Base-by-base conservation (phyloP, 371 early-diverging fungal species). In the Mucor sp. region DNA sequence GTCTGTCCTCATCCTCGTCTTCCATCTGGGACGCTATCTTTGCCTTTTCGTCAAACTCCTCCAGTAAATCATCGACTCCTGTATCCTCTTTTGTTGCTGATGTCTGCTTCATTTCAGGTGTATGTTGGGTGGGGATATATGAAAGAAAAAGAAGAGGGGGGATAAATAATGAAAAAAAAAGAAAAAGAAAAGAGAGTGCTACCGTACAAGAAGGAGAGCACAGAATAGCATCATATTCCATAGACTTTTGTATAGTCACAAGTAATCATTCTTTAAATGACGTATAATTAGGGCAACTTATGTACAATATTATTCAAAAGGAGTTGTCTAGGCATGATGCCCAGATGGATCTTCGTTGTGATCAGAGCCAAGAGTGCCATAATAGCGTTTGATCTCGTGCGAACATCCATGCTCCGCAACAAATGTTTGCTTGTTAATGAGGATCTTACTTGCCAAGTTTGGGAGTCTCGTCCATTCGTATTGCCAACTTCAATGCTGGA, bases 41-140 rank as follows among this genome's bases (percentile, higher is more conserved):
- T 19, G 65, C 56, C 53, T 74, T 74, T 56, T 74, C 74, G 62
- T 74, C 70, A 67, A 70, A 70, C 37, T 74, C 74, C 28, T 74
- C 74, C 47, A 61, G 25, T 17, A 74, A 28, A 15, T 63, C 62
- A 35, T 67, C 68, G 25, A 53, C 50, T 23, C 48, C 63, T 47
- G 48, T n/a, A 8, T 60, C 41, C 28, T 53, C 37, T 62, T 58
- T 66, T 15, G 39, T 41, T 6, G 28, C 33, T 21, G 55, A 25
- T 39, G 57, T 28, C 11, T 59, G 58, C 50, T 59, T 37, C 50
- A 60, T 66, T 59, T 21, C 23, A 21, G 9, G 7, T 25, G 19
- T 12, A 12, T 41, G 8, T 21, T 43, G 3, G 9, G 43, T n/a
- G 43, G 4, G n/a, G 12, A 30, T 48, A 19, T 48, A 35, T 11